These are phyloP conservation scores for Sedum album DNA, from an alignment of 164 flowering plant species.

Conservation along the genomic window DNA sequence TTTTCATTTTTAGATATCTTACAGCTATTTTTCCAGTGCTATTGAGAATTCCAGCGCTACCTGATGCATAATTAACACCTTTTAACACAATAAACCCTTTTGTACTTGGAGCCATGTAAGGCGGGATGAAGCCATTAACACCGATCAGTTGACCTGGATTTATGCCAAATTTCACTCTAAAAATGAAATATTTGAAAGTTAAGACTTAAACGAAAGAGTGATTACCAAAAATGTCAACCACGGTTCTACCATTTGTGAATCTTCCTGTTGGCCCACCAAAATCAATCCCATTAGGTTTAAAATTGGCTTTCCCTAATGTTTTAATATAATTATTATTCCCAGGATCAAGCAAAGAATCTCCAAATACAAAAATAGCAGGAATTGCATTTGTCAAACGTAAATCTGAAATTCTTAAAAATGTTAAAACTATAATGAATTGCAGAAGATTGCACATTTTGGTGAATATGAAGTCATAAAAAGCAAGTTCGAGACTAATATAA, in stretches of 20 bases:
- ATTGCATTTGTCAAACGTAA: neutral
- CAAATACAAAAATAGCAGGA: slow-evolving; percentile 60
- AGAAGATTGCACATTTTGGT: neutral
- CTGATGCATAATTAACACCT: slow-evolving; percentile 65
- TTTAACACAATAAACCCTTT: slow-evolving; percentile 24
- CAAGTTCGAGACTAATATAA: no score
- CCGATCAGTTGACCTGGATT: slow-evolving; percentile 46
- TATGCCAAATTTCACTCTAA: neutral
- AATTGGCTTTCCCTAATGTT: slow-evolving; percentile 59
- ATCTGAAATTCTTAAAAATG: neutral
- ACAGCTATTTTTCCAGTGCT: slow-evolving; percentile 34
- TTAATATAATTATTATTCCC: slow-evolving; percentile 78
- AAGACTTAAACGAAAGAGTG: neutral
- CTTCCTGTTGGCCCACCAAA: slow-evolving; percentile 57
- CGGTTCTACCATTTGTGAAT: slow-evolving; percentile 71
- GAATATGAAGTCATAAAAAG: no score
- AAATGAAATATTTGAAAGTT: neutral
- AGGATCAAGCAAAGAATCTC: slow-evolving; percentile 71
- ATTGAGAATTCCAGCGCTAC: slow-evolving; percentile 50
- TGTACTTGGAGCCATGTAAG: slow-evolving; percentile 52
- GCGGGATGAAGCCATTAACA: slow-evolving; percentile 30
- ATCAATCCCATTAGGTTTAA: slow-evolving; percentile 68
- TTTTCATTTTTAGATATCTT: slow-evolving; percentile 8
- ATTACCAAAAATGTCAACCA: slow-evolving; percentile 56
- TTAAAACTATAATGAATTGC: neutral